phyloP scores from a whole-genome alignment of 352 stramenopile genomes.

The Phytophthora crassamura region DNA sequence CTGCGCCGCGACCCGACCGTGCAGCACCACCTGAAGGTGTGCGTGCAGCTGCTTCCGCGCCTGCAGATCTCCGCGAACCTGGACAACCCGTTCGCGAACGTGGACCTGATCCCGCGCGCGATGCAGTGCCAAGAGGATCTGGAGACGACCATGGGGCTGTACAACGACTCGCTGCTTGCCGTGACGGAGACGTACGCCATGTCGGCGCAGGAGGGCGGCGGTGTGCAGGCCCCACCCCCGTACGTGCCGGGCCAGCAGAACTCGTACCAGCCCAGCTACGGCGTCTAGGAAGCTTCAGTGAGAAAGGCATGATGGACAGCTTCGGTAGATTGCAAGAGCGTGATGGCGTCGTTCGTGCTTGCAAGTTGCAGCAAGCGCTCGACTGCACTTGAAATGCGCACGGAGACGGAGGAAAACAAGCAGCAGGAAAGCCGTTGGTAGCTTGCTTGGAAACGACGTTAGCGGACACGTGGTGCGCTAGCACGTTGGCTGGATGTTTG shows the following conservation, averaged over 20 bases:
- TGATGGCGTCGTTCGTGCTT: constrained; percentile 6
- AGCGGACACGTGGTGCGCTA: constrained; percentile 5
- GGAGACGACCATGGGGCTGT: constrained; percentile 87
- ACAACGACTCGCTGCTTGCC: constrained; percentile 90
- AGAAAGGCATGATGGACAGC: constrained; percentile 23
- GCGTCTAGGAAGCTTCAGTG: constrained; percentile 56
- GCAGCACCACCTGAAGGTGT: constrained; percentile 89
- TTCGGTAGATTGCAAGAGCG: constrained; percentile 9
- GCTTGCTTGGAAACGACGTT: constrained; percentile 35
- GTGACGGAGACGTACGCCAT: constrained; percentile 89
- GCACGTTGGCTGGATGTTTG: constrained; percentile 25
- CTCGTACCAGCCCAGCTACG: constrained; percentile 90
- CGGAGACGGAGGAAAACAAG: constrained; percentile 18
- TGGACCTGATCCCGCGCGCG: constrained; percentile 86
- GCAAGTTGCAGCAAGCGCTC: constrained; percentile 13
- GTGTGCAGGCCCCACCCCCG: constrained; percentile 68
- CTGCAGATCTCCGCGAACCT: constrained; percentile 90
- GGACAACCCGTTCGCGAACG: constrained; percentile 90
- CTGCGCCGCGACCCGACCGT: constrained; percentile 81
- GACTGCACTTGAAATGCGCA: constrained; percentile 1
- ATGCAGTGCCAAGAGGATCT: constrained; percentile 91
- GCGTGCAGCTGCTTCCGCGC: constrained; percentile 83
- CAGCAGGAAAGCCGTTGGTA: constrained; percentile 38
- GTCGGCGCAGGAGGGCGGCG: constrained; percentile 69
- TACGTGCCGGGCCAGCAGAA: constrained; percentile 91